Evolutionary conservation across 257 asterid species (phyloP), one percentile per base, ranked within the genome.

Genomic region (Galeopsis tetrahit): DNA sequence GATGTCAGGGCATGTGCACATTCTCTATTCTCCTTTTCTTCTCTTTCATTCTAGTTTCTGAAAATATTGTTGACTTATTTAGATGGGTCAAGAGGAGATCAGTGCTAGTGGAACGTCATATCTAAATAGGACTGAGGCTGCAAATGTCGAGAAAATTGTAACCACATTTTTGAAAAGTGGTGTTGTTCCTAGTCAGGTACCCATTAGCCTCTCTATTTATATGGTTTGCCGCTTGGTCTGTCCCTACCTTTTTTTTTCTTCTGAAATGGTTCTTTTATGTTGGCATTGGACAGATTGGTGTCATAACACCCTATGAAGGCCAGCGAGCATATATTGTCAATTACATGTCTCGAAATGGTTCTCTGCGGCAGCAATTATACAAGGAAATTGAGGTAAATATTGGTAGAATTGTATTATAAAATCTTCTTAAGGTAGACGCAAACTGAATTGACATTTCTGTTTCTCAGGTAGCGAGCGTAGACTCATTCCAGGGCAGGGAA

Each of bases 21-120:
- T 40, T 2, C 58, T 40, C 68, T 5, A 2, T 52, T 57, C 48
- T 56, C 51, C 48, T 15, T 68, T 53, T 48, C 51, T 13, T 59
- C 38, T 64, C 63, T 2, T 70, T 43, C 38, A 10, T 34, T 39
- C 61, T 73, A 77, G 48, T 72, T 44, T 49, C 71, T 33, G n/a
- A 43, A 68, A 40, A 51, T 36, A 71, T 33, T 17, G 63, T 70
- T 46, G 59, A 48, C 70, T 68, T 77, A 36, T 78, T 17, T 75
- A 95, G 99, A 95, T 95, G 99, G 99, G 99, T 70, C 98, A 95
- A 89, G 99, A 95, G 85, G 99, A 95, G 84, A 95, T 95, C 52
- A 95, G 99, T 86, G 90, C 98, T 34, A 95, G 99, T 51, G 98
- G 99, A 68, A 92, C 98, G 69, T 95, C 99, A 74, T 95, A 92